Evolutionary conservation across 2,329 filamentous ascomycete genomes (phyloP).

Genomic region (Myriosclerotinia curreyana): DNA sequence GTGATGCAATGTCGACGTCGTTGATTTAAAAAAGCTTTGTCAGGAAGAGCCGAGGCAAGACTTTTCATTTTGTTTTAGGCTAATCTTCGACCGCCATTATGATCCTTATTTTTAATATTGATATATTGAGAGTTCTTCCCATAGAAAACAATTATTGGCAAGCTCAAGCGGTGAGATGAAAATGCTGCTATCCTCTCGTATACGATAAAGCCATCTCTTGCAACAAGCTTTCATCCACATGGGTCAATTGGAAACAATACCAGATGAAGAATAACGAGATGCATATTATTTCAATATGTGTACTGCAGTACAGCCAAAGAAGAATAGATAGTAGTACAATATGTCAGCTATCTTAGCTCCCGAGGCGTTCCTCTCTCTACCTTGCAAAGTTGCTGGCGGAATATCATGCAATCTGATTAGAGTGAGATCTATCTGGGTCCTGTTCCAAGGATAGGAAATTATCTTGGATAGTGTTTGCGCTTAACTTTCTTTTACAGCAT

Average conservation of each 20-base stretch:
- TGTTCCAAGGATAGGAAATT: not conserved
- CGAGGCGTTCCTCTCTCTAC: not conserved
- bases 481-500: too few relatives aligned
- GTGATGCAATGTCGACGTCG: not conserved
- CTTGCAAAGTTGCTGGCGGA: not conserved
- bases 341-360: not conserved
- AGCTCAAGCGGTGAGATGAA: not conserved
- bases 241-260: not conserved
- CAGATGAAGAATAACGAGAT: not conserved
- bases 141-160: not conserved
- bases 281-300: not conserved
- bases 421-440: slow-evolving; percentile 1
- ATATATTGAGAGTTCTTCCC: too few relatives aligned
- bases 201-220: not conserved
- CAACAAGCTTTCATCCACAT: not conserved
- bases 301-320: not conserved
- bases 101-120: too few relatives aligned
- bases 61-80: not conserved
- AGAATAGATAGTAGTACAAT: not conserved
- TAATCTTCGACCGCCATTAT: too few relatives aligned
- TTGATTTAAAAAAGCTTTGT: not conserved
- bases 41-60: not conserved
- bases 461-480: not conserved
- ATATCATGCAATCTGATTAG: not conserved
- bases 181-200: not conserved